Evolutionary conservation across 1,284 basidiomycete genomes (phyloP).

Genomic region (Kalmanozyma brasiliensis): DNA sequence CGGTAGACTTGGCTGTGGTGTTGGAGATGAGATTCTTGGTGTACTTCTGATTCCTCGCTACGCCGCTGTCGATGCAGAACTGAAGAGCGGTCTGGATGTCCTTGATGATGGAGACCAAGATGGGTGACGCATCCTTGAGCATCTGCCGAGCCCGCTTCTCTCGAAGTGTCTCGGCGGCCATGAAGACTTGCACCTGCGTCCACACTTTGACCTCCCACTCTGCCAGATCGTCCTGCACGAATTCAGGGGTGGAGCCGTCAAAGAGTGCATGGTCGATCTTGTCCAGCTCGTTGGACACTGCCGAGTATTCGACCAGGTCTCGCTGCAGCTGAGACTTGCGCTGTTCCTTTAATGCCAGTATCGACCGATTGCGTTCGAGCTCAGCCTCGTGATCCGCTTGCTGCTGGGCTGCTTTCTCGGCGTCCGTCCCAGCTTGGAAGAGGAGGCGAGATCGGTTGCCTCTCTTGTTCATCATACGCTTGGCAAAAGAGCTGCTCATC

Average conservation of each 20-base stretch:
- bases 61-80: slow-evolving; percentile 50
- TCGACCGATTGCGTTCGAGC: slow-evolving; percentile 16
- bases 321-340: slow-evolving; percentile 22
- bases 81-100: slow-evolving; percentile 46
- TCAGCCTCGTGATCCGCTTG: slow-evolving; percentile 29
- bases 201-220: slow-evolving; percentile 48
- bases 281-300: slow-evolving; percentile 21
- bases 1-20: slow-evolving; percentile 15
- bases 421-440: slow-evolving; percentile 14
- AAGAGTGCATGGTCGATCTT: slow-evolving; percentile 31
- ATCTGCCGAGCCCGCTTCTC: slow-evolving; percentile 51
- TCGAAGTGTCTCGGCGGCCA: slow-evolving; percentile 47
- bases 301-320: slow-evolving; percentile 19
- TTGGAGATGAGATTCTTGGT: slow-evolving; percentile 43
- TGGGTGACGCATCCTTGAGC: slow-evolving; percentile 33
- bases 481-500: slow-evolving; percentile 35
- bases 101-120: slow-evolving; percentile 32
- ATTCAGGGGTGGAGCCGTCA: slow-evolving; percentile 33
- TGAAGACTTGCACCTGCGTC: slow-evolving; percentile 21
- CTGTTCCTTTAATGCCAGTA: slow-evolving; percentile 6
- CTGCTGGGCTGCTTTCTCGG: slow-evolving; percentile 20
- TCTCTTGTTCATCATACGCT: slow-evolving; percentile 41
- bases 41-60: slow-evolving; percentile 49
- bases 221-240: slow-evolving; percentile 36
- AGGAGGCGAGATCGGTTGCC: slow-evolving; percentile 18